Evolutionary conservation across 108 stramenopile genomes (phyloP).

Genomic region (Pseudonitzschia multiseries): DNA sequence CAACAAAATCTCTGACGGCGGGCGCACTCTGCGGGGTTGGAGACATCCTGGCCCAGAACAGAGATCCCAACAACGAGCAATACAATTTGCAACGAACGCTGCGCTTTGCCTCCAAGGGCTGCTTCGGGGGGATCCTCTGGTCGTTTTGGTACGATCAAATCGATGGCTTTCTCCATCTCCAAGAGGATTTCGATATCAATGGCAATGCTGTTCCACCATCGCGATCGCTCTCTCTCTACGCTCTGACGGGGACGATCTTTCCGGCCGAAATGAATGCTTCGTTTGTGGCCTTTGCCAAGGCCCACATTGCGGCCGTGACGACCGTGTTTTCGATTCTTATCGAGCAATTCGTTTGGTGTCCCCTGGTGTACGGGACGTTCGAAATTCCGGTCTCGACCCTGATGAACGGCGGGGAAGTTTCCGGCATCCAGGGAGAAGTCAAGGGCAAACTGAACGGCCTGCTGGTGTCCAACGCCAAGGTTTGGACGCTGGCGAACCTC

Average conservation of each 20-base stretch:
- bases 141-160: conserved; percentile 10
- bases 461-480: conserved; percentile 44
- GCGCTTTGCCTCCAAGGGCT: conserved; percentile 1
- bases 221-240: neutral
- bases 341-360: conserved; percentile 50
- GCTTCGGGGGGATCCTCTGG: conserved; percentile 4
- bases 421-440: conserved; percentile 33
- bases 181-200: neutral
- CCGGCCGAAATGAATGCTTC: neutral
- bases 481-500: conserved; percentile 50
- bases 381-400: conserved; percentile 46
- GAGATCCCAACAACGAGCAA: neutral
- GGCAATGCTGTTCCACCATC: neutral
- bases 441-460: conserved; percentile 32
- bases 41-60: conserved; percentile 36
- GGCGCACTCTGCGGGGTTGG: conserved; percentile 36
- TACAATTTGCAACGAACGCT: neutral
- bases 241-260: neutral
- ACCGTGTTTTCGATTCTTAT: conserved; percentile 6
- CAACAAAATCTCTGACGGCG: conserved; percentile 34
- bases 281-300: conserved; percentile 3
- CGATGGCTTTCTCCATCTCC: neutral
- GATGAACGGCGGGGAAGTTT: conserved; percentile 22
- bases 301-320: neutral
- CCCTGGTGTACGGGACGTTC: conserved; percentile 38